Conservation (phyloP, 2,329 filamentous ascomycete genomes). For the Ascochyta fabae region DNA sequence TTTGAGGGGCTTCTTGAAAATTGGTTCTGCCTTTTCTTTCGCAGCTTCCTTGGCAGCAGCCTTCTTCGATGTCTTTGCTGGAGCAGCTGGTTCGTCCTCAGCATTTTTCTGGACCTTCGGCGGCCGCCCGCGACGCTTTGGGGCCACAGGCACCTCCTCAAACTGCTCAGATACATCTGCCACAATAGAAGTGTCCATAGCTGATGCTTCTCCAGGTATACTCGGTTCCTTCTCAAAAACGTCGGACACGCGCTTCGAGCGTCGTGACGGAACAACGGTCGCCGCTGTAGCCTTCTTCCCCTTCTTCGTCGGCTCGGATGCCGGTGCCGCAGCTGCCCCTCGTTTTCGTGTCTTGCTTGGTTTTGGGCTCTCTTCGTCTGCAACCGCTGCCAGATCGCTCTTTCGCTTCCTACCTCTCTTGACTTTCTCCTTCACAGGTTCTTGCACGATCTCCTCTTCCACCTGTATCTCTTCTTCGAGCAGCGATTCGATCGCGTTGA, state of each 20-base stretch:
- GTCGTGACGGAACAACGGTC: slow-evolving; percentile 24
- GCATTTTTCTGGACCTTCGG: slow-evolving; percentile 27
- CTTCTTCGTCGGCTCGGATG: slow-evolving; percentile 25
- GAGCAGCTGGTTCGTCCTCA: slow-evolving; percentile 18
- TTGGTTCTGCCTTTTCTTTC: slow-evolving; percentile 22
- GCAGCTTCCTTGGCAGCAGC: slow-evolving; percentile 2
- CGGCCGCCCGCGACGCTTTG: slow-evolving; percentile 37
- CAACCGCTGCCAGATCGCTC: slow-evolving; percentile 29
- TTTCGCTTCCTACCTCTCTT: slow-evolving; percentile 42
- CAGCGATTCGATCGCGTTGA: slow-evolving; percentile 15
- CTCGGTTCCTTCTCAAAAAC: slow-evolving; percentile 38
- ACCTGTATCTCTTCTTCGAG: slow-evolving; percentile 27
- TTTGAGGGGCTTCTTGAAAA: slow-evolving; percentile 39
- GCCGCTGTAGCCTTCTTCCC: slow-evolving; percentile 28
- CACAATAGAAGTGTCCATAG: slow-evolving; percentile 8
- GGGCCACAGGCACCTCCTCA: slow-evolving; percentile 23
- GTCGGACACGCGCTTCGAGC: slow-evolving; percentile 40
- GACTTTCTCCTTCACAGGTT: slow-evolving; percentile 31
- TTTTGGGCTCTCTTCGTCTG: slow-evolving; percentile 24
- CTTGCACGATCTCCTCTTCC: slow-evolving; percentile 34
- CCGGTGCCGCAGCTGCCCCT: slow-evolving; percentile 17
- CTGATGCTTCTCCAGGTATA: slow-evolving; percentile 34
- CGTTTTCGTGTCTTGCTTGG: slow-evolving; percentile 28
- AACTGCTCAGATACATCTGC: slow-evolving; percentile 34
- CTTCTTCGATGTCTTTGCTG: slow-evolving; percentile 13